Conservation (phyloP, 371 early-diverging fungal species). For the Rhizomucor pusillus region DNA sequence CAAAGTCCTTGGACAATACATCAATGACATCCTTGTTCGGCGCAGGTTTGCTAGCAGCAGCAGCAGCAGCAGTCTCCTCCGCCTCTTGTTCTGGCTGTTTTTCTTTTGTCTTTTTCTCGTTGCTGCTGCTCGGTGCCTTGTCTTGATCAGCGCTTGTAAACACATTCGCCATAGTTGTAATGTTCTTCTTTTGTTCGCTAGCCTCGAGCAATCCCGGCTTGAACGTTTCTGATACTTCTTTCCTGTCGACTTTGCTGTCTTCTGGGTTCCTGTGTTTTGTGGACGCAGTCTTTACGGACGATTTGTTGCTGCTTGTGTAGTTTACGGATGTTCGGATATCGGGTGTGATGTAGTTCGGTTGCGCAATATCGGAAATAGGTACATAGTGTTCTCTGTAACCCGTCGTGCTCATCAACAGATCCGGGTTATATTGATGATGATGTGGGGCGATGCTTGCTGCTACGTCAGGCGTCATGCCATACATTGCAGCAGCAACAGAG, state of each 20-base stretch:
- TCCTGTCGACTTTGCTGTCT: slow-evolving; percentile 4
- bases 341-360: slow-evolving; percentile 1
- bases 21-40: slow-evolving; percentile 9
- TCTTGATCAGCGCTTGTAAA: slow-evolving; percentile 2
- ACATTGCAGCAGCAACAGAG: background rate
- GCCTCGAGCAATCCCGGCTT: background rate
- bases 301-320: slow-evolving; percentile 3
- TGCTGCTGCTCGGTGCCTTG: background rate
- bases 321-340: slow-evolving; percentile 7
- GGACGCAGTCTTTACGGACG: background rate
- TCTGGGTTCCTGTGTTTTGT: slow-evolving; percentile 2
- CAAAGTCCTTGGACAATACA: slow-evolving; percentile 8
- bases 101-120: slow-evolving; percentile 1
- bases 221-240: slow-evolving; percentile 1
- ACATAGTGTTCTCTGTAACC: slow-evolving; percentile 9
- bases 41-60: background rate
- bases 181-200: slow-evolving; percentile 4
- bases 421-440: slow-evolving; percentile 7
- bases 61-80: background rate
- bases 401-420: background rate
- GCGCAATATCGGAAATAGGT: slow-evolving; percentile 9
- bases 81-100: background rate
- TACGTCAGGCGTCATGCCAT: background rate
- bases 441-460: background rate
- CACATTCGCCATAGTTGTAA: slow-evolving; percentile 8